Evolutionary conservation across 257 asterid species (phyloP).

Genomic region (Paraleonurus japonicus): DNA sequence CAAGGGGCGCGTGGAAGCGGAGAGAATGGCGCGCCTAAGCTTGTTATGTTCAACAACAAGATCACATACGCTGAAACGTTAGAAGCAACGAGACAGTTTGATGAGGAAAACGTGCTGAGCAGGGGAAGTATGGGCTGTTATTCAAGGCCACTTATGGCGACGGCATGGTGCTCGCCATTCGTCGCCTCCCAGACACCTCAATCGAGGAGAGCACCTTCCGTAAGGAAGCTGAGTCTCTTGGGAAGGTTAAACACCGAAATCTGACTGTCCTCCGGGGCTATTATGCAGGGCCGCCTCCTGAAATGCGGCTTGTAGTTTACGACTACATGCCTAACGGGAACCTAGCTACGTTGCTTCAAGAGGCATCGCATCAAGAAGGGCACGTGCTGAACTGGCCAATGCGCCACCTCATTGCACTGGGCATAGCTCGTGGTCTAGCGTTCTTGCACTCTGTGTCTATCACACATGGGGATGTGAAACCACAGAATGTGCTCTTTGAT

Average conservation of each 20-base stretch:
- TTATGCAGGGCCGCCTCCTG: slow-evolving; percentile 80
- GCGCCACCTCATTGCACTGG: slow-evolving; percentile 86
- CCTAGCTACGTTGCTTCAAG: slow-evolving; percentile 71
- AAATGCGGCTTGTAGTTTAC: slow-evolving; percentile 59
- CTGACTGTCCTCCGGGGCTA: slow-evolving; percentile 83
- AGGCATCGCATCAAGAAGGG: slow-evolving; percentile 85
- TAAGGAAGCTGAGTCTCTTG: slow-evolving; percentile 77
- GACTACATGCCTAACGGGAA: slow-evolving; percentile 95
- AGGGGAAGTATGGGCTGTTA: slow-evolving; percentile 61
- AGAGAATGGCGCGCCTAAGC: slow-evolving; percentile 68
- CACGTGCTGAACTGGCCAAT: slow-evolving; percentile 91
- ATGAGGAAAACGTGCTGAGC: slow-evolving; percentile 79
- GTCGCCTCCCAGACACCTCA: slow-evolving; percentile 64
- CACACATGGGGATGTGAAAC: slow-evolving; percentile 69
- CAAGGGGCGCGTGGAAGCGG: slow-evolving; percentile 71
- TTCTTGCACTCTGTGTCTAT: slow-evolving; percentile 57
- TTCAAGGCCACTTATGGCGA: slow-evolving; percentile 74
- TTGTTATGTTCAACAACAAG: slow-evolving; percentile 74
- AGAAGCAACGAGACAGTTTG: slow-evolving; percentile 84
- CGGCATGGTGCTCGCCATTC: slow-evolving; percentile 85
- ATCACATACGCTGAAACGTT: slow-evolving; percentile 70
- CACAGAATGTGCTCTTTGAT: slow-evolving; percentile 72
- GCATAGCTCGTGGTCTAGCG: slow-evolving; percentile 76
- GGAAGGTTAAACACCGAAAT: slow-evolving; percentile 75
- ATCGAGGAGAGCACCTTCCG: slow-evolving; percentile 57